Evolutionary conservation across 2,329 filamentous ascomycete species (phyloP), one percentile per base, ranked within the genome.

Genomic region (Chaetomium olivaceum): DNA sequence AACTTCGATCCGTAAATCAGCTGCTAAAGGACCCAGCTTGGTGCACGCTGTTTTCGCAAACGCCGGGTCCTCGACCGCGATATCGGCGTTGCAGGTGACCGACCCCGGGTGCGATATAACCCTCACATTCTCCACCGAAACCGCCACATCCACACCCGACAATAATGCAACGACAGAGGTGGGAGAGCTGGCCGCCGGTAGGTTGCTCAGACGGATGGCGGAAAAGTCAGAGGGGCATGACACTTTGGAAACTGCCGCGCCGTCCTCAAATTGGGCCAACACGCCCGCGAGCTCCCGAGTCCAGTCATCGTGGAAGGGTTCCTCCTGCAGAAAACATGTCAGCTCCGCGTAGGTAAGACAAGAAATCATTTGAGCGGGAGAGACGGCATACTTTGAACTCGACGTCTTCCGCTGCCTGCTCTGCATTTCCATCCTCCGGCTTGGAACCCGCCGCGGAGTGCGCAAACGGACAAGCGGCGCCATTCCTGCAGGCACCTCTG

Each of bases 201-300:
- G 72, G 7, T 70, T 67, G 25, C 61, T 71, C 52, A 80, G 72
- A 6, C 73, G 76, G 33, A 78, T 71, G 0, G 76, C 73, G 1
- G 77, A 79, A 59, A 76, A 77, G 68, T 80, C 79, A 0, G 77
- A 76, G 2, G 73, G 67, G 7, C 79, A 69, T 4, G 69, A 70
- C 2, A 77, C 64, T 23, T 73, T 75, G 0, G 61, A 36, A 5
- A 78, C 66, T 0, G 58, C 58, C 1, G 74, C 76, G 4, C 78
- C 78, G 16, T 73, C 72, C 9, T 70, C 73, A 16, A 79, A 79
- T 11, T 73, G 54, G 1, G 72, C 75, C 64, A 73, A 67, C 3
- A 73, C 74, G 0, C 76, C 77, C 12, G 67, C 29, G 14, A 73
- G 51, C 31, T 69, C 63, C 1, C 71, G 67, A n/a, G 56, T 58